These are phyloP conservation scores for Arxiozyma heterogenica DNA, from an alignment of 1,139 yeast genomes.

Conservation along the genomic window DNA sequence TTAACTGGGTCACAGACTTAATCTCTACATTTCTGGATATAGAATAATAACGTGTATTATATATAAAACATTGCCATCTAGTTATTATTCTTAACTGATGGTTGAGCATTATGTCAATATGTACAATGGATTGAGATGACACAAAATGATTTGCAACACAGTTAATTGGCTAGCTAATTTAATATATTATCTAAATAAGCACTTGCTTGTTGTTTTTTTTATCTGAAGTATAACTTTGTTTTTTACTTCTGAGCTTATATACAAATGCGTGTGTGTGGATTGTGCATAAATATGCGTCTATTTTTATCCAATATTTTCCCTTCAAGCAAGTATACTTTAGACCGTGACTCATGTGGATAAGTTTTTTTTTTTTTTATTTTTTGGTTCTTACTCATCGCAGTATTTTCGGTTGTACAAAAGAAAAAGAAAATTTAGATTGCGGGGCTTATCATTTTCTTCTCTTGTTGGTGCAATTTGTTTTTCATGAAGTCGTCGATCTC, in stretches of 20 bases:
- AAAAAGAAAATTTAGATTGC: background rate
- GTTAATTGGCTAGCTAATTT: background rate
- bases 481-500: no score
- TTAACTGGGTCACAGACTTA: constrained; percentile 22
- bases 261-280: no score
- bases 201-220: background rate
- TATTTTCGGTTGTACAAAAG: background rate
- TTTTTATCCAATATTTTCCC: background rate
- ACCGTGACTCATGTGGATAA: background rate
- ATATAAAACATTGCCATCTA: background rate
- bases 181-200: no score
- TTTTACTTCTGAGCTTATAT: no score
- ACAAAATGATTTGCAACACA: background rate
- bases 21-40: constrained; percentile 12
- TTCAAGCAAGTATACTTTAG: background rate
- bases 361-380: no score
- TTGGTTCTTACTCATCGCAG: background rate
- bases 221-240: background rate
- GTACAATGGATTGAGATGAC: background rate
- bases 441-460: background rate
- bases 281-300: no score
- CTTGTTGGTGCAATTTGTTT: constrained; percentile 89
- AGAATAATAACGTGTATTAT: background rate
- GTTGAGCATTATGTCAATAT: background rate
- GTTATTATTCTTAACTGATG: background rate